A percentile compares a stretch with the other conserved stretches of the same genome.
Evolutionary conservation across 768 basidiomycete species (phyloP).

Genomic region (Mycena leptocephala): DNA sequence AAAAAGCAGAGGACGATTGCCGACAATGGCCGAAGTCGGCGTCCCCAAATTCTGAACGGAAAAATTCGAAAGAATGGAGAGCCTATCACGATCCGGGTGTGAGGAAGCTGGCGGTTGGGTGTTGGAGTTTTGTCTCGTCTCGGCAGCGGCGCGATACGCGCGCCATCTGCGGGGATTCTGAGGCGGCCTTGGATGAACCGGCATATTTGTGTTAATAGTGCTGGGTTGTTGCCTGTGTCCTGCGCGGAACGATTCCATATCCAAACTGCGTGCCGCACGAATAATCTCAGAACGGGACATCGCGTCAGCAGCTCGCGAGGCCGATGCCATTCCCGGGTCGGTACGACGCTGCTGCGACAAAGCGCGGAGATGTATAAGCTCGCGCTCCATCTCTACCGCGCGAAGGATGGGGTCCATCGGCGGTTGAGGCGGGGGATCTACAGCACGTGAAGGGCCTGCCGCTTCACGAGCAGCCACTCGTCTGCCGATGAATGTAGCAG

Average conservation of each 20-base stretch:
- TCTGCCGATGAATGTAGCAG: slow-evolving; percentile 56
- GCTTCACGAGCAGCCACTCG: slow-evolving; percentile 59
- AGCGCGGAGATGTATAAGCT: slow-evolving; percentile 42
- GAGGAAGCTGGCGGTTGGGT: slow-evolving; percentile 44
- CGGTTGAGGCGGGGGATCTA: slow-evolving; percentile 16
- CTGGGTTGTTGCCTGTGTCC: slow-evolving; percentile 16
- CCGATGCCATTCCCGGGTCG: slow-evolving; percentile 35
- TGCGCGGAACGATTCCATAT: slow-evolving; percentile 35
- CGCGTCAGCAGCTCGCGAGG: slow-evolving; percentile 28
- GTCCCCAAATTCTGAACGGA: slow-evolving; percentile 57
- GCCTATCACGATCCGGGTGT: slow-evolving; percentile 45
- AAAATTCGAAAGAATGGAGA: slow-evolving; percentile 60
- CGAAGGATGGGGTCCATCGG: slow-evolving; percentile 34
- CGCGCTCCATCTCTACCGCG: slow-evolving; percentile 43
- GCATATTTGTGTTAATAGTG: slow-evolving; percentile 26
- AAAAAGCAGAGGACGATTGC: slow-evolving; percentile 55
- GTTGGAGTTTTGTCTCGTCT: slow-evolving; percentile 37
- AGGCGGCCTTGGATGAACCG: slow-evolving; percentile 26
- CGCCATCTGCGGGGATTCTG: slow-evolving; percentile 44
- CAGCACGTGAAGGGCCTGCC: slow-evolving; percentile 39
- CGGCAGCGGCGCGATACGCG: slow-evolving; percentile 22
- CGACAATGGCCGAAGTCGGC: slow-evolving; percentile 48
- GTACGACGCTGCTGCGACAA: slow-evolving; percentile 41
- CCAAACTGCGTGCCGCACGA: slow-evolving; percentile 39
- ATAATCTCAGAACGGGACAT: slow-evolving; percentile 23